phyloP scores from a whole-genome alignment of 83 land plant genomes.

The Larix sibirica region DNA sequence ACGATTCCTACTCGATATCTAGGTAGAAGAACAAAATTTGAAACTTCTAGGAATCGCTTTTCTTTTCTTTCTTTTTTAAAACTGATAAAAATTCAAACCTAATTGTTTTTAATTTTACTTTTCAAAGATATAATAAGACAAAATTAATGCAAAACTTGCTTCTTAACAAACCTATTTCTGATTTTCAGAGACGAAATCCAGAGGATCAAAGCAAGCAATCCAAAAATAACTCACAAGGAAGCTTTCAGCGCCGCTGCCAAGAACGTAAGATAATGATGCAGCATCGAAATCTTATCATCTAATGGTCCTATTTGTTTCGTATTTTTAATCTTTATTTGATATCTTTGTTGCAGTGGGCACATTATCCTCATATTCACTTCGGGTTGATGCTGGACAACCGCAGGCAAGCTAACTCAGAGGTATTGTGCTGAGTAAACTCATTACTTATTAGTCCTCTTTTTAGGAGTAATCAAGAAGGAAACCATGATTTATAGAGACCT shows the following conservation, averaged over 20 bases:
- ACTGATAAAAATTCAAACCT: too few species aligned
- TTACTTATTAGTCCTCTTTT: too few species aligned
- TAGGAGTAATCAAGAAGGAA: too few species aligned
- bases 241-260: slow-evolving; percentile 73
- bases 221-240: slow-evolving; percentile 66
- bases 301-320: neutral
- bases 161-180: neutral
- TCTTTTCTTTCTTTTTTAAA: too few species aligned
- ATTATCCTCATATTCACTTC: slow-evolving; percentile 56
- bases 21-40: too few species aligned
- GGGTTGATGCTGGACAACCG: slow-evolving; percentile 53
- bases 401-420: slow-evolving; percentile 34
- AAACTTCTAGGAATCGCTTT: too few species aligned
- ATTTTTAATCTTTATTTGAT: neutral
- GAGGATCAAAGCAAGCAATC: slow-evolving; percentile 61
- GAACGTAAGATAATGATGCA: slow-evolving; percentile 33
- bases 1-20: too few species aligned
- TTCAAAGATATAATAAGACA: too few species aligned
- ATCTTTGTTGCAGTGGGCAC: slow-evolving; percentile 47
- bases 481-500: too few species aligned
- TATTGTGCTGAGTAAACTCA: neutral
- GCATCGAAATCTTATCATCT: neutral
- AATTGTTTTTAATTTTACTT: too few species aligned
- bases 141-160: too few species aligned
- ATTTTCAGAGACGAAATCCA: slow-evolving; percentile 62